phyloP scores from a whole-genome alignment of 1,284 basidiomycete species.

The Leccinum pachyderme region DNA sequence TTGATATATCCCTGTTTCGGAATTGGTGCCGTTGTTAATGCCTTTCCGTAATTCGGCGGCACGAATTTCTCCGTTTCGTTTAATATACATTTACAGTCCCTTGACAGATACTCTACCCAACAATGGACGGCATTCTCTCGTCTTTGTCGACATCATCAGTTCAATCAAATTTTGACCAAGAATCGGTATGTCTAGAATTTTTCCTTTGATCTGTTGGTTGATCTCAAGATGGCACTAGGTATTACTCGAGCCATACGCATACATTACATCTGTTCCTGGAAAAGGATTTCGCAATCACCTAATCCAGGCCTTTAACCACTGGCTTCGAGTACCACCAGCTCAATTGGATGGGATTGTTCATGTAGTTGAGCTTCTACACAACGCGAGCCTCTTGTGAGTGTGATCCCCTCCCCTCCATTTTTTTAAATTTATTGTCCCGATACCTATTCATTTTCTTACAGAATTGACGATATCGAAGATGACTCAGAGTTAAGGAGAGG shows the following conservation, averaged over 20 bases:
- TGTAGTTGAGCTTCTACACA: constrained; percentile 90
- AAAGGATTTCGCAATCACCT: constrained; percentile 90
- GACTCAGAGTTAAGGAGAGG: constrained; percentile 73
- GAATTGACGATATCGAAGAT: constrained; percentile 58
- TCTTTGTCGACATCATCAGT: constrained; percentile 12
- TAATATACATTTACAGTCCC: constrained; percentile 4
- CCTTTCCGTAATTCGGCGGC: background rate
- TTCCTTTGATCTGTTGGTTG: background rate
- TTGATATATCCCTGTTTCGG: background rate
- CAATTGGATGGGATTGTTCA: constrained; percentile 49
- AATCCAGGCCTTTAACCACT: constrained; percentile 90
- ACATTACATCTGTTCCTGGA: constrained; percentile 77
- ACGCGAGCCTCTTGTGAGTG: constrained; percentile 65
- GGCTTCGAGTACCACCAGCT: constrained; percentile 79
- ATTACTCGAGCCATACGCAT: constrained; percentile 87
- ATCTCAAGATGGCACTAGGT: constrained; percentile 31
- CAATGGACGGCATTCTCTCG: constrained; percentile 23
- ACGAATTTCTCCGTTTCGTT: background rate
- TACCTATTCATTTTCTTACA: constrained; percentile 1
- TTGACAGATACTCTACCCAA: constrained; percentile 17
- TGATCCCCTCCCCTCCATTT: background rate
- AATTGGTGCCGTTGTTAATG: background rate
- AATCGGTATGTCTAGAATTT: constrained; percentile 17
- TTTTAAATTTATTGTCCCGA: background rate
- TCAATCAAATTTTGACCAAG: constrained; percentile 15